Conservation (phyloP, 176 grass and related monocot genomes). For the Triticum monococcum region DNA sequence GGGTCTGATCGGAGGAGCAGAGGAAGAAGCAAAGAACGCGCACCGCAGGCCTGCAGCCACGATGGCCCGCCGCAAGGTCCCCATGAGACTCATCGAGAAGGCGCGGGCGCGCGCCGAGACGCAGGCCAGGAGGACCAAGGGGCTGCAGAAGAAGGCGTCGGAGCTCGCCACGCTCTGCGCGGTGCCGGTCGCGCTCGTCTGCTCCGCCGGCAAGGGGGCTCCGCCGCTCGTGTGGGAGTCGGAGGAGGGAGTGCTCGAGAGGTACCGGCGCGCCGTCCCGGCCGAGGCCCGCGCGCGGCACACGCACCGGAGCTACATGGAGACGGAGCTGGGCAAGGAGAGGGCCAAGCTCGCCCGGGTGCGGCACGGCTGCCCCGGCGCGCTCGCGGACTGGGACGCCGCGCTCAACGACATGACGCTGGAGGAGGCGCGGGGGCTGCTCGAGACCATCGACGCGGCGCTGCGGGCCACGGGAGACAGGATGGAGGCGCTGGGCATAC, state of each 20-base stretch:
- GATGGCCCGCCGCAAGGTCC: neutral
- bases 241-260: conserved; percentile 7
- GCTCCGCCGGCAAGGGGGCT: neutral
- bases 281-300: conserved; percentile 4
- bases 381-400: conserved; percentile 3
- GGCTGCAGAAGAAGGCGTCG: neutral
- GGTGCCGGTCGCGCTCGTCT: conserved; percentile 26
- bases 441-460: neutral
- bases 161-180: conserved; percentile 30
- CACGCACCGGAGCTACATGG: neutral
- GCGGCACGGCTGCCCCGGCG: neutral
- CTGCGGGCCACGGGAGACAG: neutral
- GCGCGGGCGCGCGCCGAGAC: neutral
- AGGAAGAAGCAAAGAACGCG: neutral
- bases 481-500: neutral
- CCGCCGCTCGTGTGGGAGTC: conserved; percentile 23
- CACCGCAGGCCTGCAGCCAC: neutral
- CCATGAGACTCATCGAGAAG: neutral
- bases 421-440: neutral
- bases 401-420: neutral
- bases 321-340: neutral
- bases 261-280: conserved; percentile 19
- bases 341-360: conserved; percentile 21
- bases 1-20: neutral
- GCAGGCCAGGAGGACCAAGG: neutral